Evolutionary conservation across 2,329 filamentous ascomycete species (phyloP).

Genomic region (Thermothelomyces thermophilus): DNA sequence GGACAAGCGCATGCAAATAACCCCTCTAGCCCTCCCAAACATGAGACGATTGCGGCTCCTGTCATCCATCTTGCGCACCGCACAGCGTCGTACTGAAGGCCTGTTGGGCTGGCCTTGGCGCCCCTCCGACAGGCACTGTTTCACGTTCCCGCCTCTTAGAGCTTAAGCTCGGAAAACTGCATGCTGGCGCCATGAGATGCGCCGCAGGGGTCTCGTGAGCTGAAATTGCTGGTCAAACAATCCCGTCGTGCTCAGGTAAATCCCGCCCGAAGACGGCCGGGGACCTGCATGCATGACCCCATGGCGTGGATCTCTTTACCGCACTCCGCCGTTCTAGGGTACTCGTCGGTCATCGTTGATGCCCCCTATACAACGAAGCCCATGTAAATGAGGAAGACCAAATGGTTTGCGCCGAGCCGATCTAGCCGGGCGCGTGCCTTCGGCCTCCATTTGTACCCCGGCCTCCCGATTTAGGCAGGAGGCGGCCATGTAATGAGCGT

Average conservation of each 20-base stretch:
- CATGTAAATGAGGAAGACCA: neutral
- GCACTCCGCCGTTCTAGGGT: neutral
- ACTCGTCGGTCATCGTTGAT: neutral
- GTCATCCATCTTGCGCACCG: constrained; percentile 9
- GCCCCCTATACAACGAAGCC: neutral
- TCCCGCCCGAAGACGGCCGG: neutral
- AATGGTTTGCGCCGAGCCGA: constrained; percentile 8
- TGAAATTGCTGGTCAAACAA: constrained; percentile 7
- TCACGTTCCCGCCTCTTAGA: constrained; percentile 17
- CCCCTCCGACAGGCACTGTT: constrained; percentile 25
- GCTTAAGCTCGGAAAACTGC: neutral
- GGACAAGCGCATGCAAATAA: neutral
- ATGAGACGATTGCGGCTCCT: constrained; percentile 13
- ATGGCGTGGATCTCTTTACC: neutral
- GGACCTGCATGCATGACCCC: neutral
- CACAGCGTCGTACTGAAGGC: constrained; percentile 1
- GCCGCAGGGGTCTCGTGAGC: constrained; percentile 13
- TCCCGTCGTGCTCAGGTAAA: neutral
- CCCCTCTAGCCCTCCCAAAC: neutral
- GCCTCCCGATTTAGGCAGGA: constrained; percentile 6
- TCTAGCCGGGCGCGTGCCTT: neutral
- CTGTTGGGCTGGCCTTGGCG: constrained; percentile 18
- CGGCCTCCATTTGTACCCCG: neutral
- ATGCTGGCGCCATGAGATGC: constrained; percentile 11
- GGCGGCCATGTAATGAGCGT: constrained; percentile 11